Conservation (phyloP, 768 basidiomycete genomes). For the Termitomyces sp. region DNA sequence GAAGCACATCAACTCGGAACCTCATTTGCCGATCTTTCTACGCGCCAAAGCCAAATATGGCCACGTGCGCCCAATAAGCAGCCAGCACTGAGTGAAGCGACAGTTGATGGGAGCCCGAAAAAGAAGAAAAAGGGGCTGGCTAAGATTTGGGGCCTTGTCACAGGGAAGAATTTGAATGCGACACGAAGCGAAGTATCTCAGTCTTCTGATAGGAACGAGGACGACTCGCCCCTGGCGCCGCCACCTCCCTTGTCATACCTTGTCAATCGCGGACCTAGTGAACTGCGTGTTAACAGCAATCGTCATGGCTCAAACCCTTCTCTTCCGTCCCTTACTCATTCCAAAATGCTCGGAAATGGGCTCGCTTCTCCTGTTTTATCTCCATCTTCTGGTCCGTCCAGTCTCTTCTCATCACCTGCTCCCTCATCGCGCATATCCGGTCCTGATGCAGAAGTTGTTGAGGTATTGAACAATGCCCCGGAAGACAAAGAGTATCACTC, state of each 20-base stretch:
- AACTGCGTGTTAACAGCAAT: conserved; percentile 29
- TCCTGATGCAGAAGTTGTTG: conserved; percentile 47
- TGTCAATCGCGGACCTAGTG: conserved; percentile 57
- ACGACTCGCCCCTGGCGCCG: conserved; percentile 76
- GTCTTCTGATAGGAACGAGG: conserved; percentile 45
- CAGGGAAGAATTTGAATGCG: conserved; percentile 35
- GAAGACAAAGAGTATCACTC: conserved; percentile 47
- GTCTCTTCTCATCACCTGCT: conserved; percentile 67
- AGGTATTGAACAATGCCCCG: conserved; percentile 32
- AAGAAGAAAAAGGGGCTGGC: conserved; percentile 77
- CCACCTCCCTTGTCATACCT: conserved; percentile 91
- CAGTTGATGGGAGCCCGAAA: conserved; percentile 48
- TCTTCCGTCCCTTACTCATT: conserved; percentile 52
- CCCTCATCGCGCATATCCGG: conserved; percentile 67
- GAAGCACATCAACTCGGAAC: conserved; percentile 33
- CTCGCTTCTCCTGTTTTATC: conserved; percentile 60
- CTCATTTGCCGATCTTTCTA: conserved; percentile 30
- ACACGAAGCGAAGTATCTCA: conserved; percentile 28
- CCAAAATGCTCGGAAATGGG: conserved; percentile 33
- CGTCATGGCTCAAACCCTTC: conserved; percentile 71
- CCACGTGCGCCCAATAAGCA: conserved; percentile 11
- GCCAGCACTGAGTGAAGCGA: conserved; percentile 24
- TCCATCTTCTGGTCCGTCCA: conserved; percentile 75
- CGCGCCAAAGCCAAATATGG: conserved; percentile 53
- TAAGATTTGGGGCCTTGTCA: conserved; percentile 79